Evolutionary conservation across 495 filamentous ascomycete species (phyloP), one percentile per base, ranked within the genome.

Genomic region (Penicillium flavigenum): DNA sequence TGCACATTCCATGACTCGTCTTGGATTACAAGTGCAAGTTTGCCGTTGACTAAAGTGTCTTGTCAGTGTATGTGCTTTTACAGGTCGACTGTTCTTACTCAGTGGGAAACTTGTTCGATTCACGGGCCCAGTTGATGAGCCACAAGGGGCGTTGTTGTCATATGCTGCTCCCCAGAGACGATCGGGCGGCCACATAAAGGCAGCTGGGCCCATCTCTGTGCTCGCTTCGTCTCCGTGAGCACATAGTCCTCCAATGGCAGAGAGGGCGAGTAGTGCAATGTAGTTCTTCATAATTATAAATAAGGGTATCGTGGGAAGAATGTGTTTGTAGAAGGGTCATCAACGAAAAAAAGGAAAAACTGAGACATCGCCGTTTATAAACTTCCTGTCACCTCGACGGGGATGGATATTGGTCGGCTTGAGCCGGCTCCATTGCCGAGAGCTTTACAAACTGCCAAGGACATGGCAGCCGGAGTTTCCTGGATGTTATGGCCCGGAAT

Each of bases 111-210:
- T 51, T 0, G 78, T 82, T 51, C 78, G 63, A 53, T 79, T 77
- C 3, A 51, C 47, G 4, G 74, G 66, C 0, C 69, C 68, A 19
- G 67, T 66, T 16, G 66, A 59, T 17, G 75, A 79, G 22, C 79
- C 78, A 46, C 78, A 83, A 7, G 79, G 80, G 0, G 70, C 72
- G 11, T 58, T 72, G 54, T 80, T 81, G 54, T 81, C 80, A 19
- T 70, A 53, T 2, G 67, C 64, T 47, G 71, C 74, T 51, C 64
- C 69, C 77, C 78, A 83, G 3, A 63, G 53, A 26, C 80, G 71
- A 60, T 80, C 74, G 7, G 67, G 66, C 4, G 80, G 80, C 80
- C 80, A 83, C 29, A 83, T 62, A 58, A 83, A 81, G 20, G 78
- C 79, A 17, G 76, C 79, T 5, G 80, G 77, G 0, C 80, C 80